Percentiles rank a stretch among this genome's conserved stretches.
phyloP scores from a whole-genome alignment of 352 stramenopile species.

The Globisporangium nodosum region DNA sequence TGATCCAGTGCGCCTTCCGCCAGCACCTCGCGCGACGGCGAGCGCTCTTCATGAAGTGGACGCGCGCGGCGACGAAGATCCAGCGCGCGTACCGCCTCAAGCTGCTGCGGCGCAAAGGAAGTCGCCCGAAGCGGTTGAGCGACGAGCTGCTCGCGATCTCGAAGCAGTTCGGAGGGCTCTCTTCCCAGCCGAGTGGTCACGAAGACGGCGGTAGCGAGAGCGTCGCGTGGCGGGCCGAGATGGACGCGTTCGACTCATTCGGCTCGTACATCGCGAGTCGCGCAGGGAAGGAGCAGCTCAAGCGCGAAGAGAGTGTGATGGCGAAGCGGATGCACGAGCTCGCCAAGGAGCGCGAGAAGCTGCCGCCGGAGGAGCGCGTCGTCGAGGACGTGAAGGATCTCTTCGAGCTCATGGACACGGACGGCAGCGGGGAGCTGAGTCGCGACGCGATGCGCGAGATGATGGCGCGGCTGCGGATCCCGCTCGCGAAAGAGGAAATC shows the following conservation, averaged over 20 bases:
- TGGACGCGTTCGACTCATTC: constrained; percentile 57
- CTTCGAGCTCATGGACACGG: constrained; percentile 67
- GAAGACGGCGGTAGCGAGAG: neutral
- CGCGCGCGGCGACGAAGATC: constrained; percentile 36
- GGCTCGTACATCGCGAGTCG: constrained; percentile 43
- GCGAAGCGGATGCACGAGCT: constrained; percentile 28
- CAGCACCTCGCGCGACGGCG: constrained; percentile 56
- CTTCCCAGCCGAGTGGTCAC: neutral
- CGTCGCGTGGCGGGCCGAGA: constrained; percentile 33
- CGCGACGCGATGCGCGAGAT: constrained; percentile 38
- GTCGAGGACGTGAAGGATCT: constrained; percentile 54
- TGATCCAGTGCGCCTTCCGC: constrained; percentile 64
- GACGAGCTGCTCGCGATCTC: constrained; percentile 42
- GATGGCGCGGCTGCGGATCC: constrained; percentile 53
- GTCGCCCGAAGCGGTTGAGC: constrained; percentile 30
- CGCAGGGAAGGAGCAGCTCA: constrained; percentile 42
- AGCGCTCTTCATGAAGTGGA: constrained; percentile 42
- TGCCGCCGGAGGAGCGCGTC: constrained; percentile 32
- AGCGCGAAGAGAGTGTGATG: constrained; percentile 43
- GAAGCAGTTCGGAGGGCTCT: constrained; percentile 28
- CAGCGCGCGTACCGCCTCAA: constrained; percentile 59
- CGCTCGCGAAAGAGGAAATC: constrained; percentile 40
- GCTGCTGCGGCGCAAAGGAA: constrained; percentile 30
- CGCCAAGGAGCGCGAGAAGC: constrained; percentile 29
- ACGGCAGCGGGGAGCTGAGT: constrained; percentile 39